A percentile compares a stretch with the other conserved stretches of the same genome.
Conservation (phyloP, 2,329 filamentous ascomycete genomes). For the Immersiporthe knoxdaviesiana region DNA sequence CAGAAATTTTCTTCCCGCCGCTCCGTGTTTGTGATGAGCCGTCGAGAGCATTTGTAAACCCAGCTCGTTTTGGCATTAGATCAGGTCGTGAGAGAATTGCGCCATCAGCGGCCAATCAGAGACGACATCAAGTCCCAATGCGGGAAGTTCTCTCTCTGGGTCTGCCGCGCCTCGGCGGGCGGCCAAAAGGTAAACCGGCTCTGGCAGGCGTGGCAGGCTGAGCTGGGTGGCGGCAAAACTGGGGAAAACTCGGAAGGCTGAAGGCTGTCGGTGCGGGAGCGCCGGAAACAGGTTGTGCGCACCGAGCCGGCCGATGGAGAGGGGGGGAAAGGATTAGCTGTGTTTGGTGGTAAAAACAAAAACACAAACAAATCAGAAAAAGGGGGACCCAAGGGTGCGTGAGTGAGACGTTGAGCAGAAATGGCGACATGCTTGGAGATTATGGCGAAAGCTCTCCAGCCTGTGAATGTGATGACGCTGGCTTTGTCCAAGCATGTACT, state of each 20-base stretch:
- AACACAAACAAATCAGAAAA: background rate
- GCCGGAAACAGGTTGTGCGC: constrained; percentile 17
- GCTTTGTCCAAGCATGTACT: background rate
- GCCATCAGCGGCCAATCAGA: constrained; percentile 28
- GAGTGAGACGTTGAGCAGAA: background rate
- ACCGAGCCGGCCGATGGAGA: constrained; percentile 25
- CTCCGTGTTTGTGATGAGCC: constrained; percentile 4
- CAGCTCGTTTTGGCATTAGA: constrained; percentile 26
- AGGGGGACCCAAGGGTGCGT: background rate
- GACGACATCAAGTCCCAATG: constrained; percentile 14
- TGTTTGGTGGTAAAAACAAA: background rate
- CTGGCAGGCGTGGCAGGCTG: constrained; percentile 11
- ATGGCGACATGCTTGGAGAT: constrained; percentile 10
- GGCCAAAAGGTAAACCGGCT: constrained; percentile 19
- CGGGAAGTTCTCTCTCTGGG: constrained; percentile 19
- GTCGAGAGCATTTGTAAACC: constrained; percentile 21
- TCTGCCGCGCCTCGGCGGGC: constrained; percentile 20
- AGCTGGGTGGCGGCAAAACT: constrained; percentile 21
- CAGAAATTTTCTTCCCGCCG: constrained; percentile 24
- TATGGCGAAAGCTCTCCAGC: background rate
- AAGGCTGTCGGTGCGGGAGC: constrained; percentile 25
- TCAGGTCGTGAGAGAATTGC: constrained; percentile 27
- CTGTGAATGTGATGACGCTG: background rate
- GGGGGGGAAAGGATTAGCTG: too few species aligned
- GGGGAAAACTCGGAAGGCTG: constrained; percentile 13